These are phyloP conservation scores for Inosperma sp. DNA, from an alignment of 768 basidiomycete genomes.

Conservation along the genomic window DNA sequence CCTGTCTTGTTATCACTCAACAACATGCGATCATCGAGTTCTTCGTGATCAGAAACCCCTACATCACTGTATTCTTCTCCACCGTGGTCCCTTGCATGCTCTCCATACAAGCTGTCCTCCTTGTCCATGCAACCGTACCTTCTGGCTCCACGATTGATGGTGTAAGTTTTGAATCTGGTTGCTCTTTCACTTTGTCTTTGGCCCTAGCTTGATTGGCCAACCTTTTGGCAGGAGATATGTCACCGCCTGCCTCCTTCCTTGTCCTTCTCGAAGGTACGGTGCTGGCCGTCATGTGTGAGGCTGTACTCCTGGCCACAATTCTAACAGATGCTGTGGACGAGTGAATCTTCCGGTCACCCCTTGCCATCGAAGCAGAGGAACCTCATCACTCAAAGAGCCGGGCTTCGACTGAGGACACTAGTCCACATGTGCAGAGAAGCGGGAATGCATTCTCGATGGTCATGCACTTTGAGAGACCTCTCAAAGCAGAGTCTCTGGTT, in stretches of 20 bases:
- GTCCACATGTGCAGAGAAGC: too few species aligned
- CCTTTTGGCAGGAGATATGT: slow-evolving; percentile 28
- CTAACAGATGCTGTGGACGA: slow-evolving; percentile 6
- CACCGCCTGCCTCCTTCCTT: slow-evolving; percentile 1
- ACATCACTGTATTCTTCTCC: slow-evolving; percentile 12
- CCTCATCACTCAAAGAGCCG: slow-evolving; percentile 4
- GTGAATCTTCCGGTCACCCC: background rate
- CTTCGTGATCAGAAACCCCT: slow-evolving; percentile 11
- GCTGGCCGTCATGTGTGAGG: slow-evolving; percentile 13
- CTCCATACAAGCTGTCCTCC: slow-evolving; percentile 7
- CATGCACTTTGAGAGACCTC: too few species aligned
- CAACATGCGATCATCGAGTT: slow-evolving; percentile 3
- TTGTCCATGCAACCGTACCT: background rate
- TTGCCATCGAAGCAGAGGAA: slow-evolving; percentile 7
- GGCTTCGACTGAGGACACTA: slow-evolving; percentile 33
- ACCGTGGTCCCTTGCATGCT: slow-evolving; percentile 15
- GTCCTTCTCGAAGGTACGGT: slow-evolving; percentile 15
- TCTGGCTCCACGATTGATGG: slow-evolving; percentile 36
- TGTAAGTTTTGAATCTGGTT: slow-evolving; percentile 73
- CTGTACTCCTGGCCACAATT: slow-evolving; percentile 15
- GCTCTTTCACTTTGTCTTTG: slow-evolving; percentile 29
- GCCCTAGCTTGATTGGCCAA: slow-evolving; percentile 25
- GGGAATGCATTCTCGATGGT: too few species aligned
- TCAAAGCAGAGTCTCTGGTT: too few species aligned
- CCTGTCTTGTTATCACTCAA: slow-evolving; percentile 6